Base-by-base conservation (phyloP, 768 basidiomycete genomes). In the Crucibulum laeve region DNA sequence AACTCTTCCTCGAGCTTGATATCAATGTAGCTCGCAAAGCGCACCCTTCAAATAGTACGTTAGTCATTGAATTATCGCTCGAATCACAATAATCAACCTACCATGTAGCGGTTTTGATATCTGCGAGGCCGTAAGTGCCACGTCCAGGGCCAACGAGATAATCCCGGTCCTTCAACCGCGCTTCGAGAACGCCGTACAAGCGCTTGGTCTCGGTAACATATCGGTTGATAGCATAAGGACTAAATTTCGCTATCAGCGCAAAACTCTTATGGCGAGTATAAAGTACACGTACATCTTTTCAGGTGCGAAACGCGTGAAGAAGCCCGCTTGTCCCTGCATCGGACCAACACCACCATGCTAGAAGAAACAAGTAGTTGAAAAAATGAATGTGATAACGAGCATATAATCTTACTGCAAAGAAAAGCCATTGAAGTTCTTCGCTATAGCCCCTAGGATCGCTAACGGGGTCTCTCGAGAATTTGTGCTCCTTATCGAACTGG, bases 241-340 rank as follows among this genome's bases (percentile, higher is more conserved):
- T 11, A 30, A 30, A 17, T 36, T 36, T 7, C 8, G 35, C 17
- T 19, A 36, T 6, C 35, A 36, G 6, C 7, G 11, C 7, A 11
- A 19, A 6, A 7, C 7, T 7, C 6, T 6, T 10, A 36, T 6
- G 7, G 35, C 10, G 18, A 7, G 35, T 10, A 36, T 6, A 19
- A 10, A 11, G 35, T 10, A 36, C n/a, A 36, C 7, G 35, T 36
- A 36, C 18, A 36, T 36, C 35, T 84, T 76, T 52, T 83, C 84
- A 2, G 80, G 76, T 2, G 83, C 82, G 49, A 54, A 73, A n/a
- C 61, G 60, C 42, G 65, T 70, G 66, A 91, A 93, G 65, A 88
- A 84, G 56, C 80, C 76, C 8, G 86, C 82, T 66, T 89, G 85
- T 24, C 87, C 86, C 68, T 91, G 87, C 87, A 90, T 92, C 15